phyloP scores from a whole-genome alignment of 2,329 filamentous ascomycete genomes.

The Emmonsia crescens region DNA sequence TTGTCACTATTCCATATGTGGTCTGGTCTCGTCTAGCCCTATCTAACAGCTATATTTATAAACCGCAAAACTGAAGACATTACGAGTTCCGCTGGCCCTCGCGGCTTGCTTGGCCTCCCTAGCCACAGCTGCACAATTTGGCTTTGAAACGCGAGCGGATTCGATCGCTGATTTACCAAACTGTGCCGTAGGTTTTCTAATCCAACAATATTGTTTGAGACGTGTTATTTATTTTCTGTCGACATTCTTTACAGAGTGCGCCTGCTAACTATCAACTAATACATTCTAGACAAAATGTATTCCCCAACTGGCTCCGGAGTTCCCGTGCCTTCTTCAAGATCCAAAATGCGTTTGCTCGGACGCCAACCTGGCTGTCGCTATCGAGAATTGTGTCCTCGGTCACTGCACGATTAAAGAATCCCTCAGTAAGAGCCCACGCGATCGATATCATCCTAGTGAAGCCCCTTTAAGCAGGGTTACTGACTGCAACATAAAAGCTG shows the following conservation, averaged over 20 bases:
- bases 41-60: background rate
- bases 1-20: background rate
- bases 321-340: background rate
- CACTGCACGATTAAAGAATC: background rate
- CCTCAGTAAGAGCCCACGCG: background rate
- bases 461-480: background rate
- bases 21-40: background rate
- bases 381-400: background rate
- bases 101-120: background rate
- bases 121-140: background rate
- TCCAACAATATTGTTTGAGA: background rate
- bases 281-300: background rate
- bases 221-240: background rate
- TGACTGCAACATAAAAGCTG: background rate
- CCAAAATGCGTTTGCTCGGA: background rate
- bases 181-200: background rate
- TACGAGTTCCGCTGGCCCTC: background rate
- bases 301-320: background rate
- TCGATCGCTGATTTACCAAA: background rate
- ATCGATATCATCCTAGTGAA: background rate
- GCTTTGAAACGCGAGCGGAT: background rate
- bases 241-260: background rate
- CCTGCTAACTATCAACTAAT: background rate
- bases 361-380: background rate
- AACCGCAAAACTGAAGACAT: background rate